Evolutionary conservation across 805 yeast genomes (phyloP), one percentile per base, ranked within the genome.

Genomic region (Priceomyces medius): DNA sequence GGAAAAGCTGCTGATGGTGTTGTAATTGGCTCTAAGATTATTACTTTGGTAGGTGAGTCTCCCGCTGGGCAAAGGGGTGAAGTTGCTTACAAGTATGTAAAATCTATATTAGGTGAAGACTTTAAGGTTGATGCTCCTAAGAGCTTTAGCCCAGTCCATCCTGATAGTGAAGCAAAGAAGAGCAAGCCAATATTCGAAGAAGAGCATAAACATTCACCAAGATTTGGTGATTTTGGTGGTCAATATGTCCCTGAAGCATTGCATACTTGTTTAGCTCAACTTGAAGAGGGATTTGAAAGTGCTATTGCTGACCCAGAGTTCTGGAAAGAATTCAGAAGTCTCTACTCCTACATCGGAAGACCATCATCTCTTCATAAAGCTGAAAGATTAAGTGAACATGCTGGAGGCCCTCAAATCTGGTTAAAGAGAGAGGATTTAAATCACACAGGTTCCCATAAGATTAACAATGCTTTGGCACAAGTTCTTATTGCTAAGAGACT

Each of bases 191-290:
- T 66, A 7, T 66, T 71, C 48, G 72, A 72, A 43, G 93, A 85
- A 61, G 45, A 49, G 4, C 93, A 85, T 58, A 77, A 79, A 47
- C 85, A 77, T 59, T 77, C 81, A 51, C 84, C 91, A 43, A 76
- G 85, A 48, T 91, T 91, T 55, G 99, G 98, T 57, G 89, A 81
- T 37, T 95, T 88, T 59, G 99, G 99, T 62, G 99, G 99, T 45
- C 99, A 93, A 71, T 93, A 88, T 59, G 99, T 93, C 31, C 99
- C 99, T 29, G 99, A 93, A 72, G 88, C 95, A 17, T 71, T 93
- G 57, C 91, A 90, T 66, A 79, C 95, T 33, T 91, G 98, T 71
- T 75, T 93, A 53, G 78, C 81, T 47, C 96, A 93, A 68, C 77
- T 93, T 43, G 99, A 93, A 70, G 71, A 62, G 40, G 97, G 88